phyloP scores from a whole-genome alignment of 2,329 filamentous ascomycete species.

The Botrytis paeoniae region DNA sequence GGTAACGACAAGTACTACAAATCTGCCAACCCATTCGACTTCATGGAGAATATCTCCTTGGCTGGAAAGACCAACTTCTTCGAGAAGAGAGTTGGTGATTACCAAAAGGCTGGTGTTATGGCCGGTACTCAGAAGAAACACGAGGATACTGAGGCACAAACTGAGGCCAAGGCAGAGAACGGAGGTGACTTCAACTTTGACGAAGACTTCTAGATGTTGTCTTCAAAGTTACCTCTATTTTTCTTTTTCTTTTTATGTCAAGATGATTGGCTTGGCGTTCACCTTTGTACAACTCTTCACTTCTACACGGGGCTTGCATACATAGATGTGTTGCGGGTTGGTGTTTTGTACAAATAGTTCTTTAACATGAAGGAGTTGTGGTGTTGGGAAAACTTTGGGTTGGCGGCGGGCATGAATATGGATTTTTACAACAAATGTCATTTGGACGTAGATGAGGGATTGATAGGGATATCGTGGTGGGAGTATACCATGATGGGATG shows the following conservation, averaged over 20 bases:
- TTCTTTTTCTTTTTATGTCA: slow-evolving; percentile 26
- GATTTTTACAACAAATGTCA: slow-evolving; percentile 3
- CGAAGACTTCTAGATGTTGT: slow-evolving; percentile 81
- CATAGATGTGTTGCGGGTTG: slow-evolving; percentile 30
- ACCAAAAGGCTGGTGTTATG: slow-evolving; percentile 99
- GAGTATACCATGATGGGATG: slow-evolving; percentile 19
- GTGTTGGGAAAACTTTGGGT: slow-evolving; percentile 23
- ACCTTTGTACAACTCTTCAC: slow-evolving; percentile 24
- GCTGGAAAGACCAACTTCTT: slow-evolving; percentile 99
- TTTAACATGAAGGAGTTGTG: slow-evolving; percentile 30
- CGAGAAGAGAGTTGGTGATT: slow-evolving; percentile 98
- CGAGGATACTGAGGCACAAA: slow-evolving; percentile 45
- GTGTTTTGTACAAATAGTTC: slow-evolving; percentile 10
- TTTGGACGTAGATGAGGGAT: slow-evolving; percentile 19
- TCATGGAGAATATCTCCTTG: slow-evolving; percentile 99
- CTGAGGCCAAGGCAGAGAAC: slow-evolving; percentile 54
- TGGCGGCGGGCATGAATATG: slow-evolving; percentile 11
- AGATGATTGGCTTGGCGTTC: slow-evolving; percentile 13
- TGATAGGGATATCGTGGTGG: slow-evolving; percentile 17
- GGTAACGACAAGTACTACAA: slow-evolving; percentile 95
- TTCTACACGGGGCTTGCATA: slow-evolving; percentile 29
- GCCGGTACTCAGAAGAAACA: slow-evolving; percentile 77
- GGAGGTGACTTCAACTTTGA: slow-evolving; percentile 88
- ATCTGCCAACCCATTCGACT: slow-evolving; percentile 94
- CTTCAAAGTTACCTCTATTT: slow-evolving; percentile 4